These are phyloP conservation scores for Alternaria sp. DNA, from an alignment of 2,329 filamentous ascomycete species.

Conservation along the genomic window DNA sequence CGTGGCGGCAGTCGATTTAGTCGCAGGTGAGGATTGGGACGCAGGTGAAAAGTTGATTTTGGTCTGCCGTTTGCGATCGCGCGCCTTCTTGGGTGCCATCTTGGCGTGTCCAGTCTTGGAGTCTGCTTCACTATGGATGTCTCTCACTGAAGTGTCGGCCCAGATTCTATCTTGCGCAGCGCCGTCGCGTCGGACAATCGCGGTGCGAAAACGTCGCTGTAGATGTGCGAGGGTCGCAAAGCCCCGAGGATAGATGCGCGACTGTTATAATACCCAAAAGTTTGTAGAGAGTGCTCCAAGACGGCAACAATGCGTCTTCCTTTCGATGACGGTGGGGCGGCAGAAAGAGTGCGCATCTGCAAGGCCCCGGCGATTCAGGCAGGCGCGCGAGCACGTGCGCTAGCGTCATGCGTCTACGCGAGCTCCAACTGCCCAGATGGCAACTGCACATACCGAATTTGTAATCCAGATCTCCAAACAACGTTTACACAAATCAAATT, in stretches of 20 bases:
- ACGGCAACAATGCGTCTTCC: background rate
- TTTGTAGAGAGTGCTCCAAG: background rate
- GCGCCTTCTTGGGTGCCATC: constrained; percentile 35
- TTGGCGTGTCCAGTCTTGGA: background rate
- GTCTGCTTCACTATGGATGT: background rate
- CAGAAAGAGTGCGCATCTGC: constrained; percentile 4
- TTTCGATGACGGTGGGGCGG: constrained; percentile 8
- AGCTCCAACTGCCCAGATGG: too few relatives aligned
- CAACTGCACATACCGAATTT: too few relatives aligned
- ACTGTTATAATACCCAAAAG: background rate
- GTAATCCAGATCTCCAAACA: too few relatives aligned
- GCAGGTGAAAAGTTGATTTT: constrained; percentile 53
- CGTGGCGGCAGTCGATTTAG: constrained; percentile 1
- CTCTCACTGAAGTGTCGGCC: constrained; percentile 1
- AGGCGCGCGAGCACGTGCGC: constrained; percentile 16
- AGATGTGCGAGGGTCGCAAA: background rate
- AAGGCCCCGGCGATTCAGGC: constrained; percentile 3
- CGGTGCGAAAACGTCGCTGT: background rate
- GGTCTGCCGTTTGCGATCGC: constrained; percentile 46
- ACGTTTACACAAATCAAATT: too few relatives aligned
- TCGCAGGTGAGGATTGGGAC: constrained; percentile 49
- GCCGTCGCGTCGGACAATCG: constrained; percentile 7
- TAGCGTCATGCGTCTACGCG: constrained; percentile 1
- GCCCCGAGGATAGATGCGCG: background rate
- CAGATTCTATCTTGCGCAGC: background rate